Evolutionary conservation across 805 yeast genomes (phyloP).

Genomic region (Blastobotrys peoriensis): DNA sequence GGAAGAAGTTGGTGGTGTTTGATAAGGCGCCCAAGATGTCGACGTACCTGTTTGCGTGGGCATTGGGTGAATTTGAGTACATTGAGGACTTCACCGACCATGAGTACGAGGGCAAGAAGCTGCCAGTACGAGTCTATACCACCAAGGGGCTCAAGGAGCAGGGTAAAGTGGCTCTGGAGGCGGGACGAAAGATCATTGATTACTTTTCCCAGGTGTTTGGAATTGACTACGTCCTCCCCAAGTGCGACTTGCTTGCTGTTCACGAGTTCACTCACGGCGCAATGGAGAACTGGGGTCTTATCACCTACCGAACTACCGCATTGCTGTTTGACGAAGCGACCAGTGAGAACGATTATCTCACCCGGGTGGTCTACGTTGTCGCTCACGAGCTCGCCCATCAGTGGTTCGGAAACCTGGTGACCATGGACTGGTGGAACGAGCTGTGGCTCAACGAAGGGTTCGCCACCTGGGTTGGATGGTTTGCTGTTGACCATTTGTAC

Average conservation of each 20-base stretch:
- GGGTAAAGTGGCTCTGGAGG: constrained; percentile 67
- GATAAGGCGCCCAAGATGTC: constrained; percentile 79
- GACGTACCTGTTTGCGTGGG: constrained; percentile 79
- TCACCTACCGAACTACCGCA: constrained; percentile 75
- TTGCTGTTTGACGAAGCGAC: constrained; percentile 61
- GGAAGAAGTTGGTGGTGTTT: constrained; percentile 63
- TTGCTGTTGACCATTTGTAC: constrained; percentile 64
- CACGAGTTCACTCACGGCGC: constrained; percentile 86
- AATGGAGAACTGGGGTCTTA: constrained; percentile 73
- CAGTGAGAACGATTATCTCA: constrained; percentile 55
- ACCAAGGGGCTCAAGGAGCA: constrained; percentile 70
- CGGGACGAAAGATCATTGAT: constrained; percentile 67
- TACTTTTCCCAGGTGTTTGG: constrained; percentile 70
- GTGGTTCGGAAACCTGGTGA: constrained; percentile 86
- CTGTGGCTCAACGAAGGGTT: constrained; percentile 86
- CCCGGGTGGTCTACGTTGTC: constrained; percentile 78
- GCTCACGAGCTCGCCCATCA: constrained; percentile 89
- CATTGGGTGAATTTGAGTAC: constrained; percentile 72
- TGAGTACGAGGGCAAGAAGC: constrained; percentile 46
- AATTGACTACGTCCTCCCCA: constrained; percentile 72
- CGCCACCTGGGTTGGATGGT: constrained; percentile 91
- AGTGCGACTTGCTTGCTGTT: constrained; percentile 75
- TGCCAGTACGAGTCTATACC: constrained; percentile 76
- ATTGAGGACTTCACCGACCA: constrained; percentile 47
- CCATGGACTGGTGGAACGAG: constrained; percentile 93